These are phyloP conservation scores for Lichina pygmaea DNA, from an alignment of 495 filamentous ascomycete genomes.

Conservation along the genomic window DNA sequence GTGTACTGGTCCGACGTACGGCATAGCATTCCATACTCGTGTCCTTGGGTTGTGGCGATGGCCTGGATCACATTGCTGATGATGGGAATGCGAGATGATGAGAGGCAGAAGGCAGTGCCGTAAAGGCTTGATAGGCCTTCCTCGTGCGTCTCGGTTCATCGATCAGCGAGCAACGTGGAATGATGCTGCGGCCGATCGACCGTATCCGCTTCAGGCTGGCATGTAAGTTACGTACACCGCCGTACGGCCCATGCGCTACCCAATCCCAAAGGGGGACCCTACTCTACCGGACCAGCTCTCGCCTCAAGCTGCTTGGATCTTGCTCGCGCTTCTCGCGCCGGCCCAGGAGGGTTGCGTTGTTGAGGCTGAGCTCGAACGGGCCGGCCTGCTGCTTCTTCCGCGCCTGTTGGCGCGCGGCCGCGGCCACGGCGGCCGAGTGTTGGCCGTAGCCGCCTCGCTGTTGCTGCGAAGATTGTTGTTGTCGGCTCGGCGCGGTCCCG, in stretches of 20 bases:
- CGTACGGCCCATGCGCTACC: background rate
- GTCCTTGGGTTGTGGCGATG: too few species aligned
- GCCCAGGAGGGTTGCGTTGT: slow-evolving; percentile 68
- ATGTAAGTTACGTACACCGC: background rate
- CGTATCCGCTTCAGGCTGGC: background rate
- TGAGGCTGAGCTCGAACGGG: slow-evolving; percentile 73
- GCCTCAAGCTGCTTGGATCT: slow-evolving; percentile 10
- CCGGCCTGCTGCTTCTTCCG: slow-evolving; percentile 27
- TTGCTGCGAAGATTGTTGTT: slow-evolving; percentile 21
- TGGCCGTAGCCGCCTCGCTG: slow-evolving; percentile 53
- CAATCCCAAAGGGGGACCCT: too few species aligned
- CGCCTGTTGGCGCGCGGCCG: slow-evolving; percentile 54
- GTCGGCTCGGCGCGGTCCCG: slow-evolving; percentile 28
- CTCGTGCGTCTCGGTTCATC: background rate
- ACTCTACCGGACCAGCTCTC: slow-evolving; percentile 3
- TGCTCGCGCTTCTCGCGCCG: slow-evolving; percentile 30
- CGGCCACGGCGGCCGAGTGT: slow-evolving; percentile 48
- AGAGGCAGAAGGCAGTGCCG: background rate
- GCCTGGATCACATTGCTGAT: too few species aligned
- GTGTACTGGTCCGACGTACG: too few species aligned
- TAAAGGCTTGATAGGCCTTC: background rate
- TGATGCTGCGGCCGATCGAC: background rate
- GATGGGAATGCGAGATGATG: background rate
- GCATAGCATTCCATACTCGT: too few species aligned
- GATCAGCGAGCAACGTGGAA: background rate